Conservation (phyloP, 805 yeast species). For the Saccharomycopsis sp. region DNA sequence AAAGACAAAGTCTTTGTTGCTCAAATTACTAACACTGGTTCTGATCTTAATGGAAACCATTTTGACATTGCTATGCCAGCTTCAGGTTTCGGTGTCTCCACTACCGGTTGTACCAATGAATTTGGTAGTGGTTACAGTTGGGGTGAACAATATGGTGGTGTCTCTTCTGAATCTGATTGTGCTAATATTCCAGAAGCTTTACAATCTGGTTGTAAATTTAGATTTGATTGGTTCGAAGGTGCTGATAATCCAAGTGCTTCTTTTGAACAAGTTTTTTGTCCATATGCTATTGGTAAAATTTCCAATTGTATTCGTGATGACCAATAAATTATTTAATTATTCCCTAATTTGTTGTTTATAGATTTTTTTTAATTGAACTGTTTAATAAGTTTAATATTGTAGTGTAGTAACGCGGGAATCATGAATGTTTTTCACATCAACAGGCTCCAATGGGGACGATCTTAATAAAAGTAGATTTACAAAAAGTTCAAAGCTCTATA, state of each 20-base stretch:
- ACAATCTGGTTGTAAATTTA: conserved; percentile 10
- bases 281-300: conserved; percentile 3
- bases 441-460: too few relatives aligned
- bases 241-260: conserved; percentile 11
- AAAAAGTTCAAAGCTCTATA: too few relatives aligned
- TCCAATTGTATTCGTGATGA: conserved; percentile 8
- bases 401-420: too few relatives aligned
- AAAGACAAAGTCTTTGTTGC: conserved; percentile 8
- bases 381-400: too few relatives aligned
- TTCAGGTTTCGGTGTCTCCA: conserved; percentile 6
- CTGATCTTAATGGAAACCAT: conserved; percentile 1
- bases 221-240: conserved; percentile 10
- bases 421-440: too few relatives aligned
- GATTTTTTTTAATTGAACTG: too few relatives aligned
- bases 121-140: conserved; percentile 6
- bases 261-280: conserved; percentile 12
- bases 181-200: conserved; percentile 9
- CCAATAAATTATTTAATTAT: too few relatives aligned
- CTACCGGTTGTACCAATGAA: not conserved
- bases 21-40: conserved; percentile 10
- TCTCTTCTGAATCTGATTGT: conserved; percentile 3
- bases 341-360: too few relatives aligned
- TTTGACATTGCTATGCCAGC: conserved; percentile 14
- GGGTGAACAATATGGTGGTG: conserved; percentile 12
- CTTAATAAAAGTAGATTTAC: too few relatives aligned